Conservation (phyloP, 2,329 filamentous ascomycete species). For the Xylaria sp. region DNA sequence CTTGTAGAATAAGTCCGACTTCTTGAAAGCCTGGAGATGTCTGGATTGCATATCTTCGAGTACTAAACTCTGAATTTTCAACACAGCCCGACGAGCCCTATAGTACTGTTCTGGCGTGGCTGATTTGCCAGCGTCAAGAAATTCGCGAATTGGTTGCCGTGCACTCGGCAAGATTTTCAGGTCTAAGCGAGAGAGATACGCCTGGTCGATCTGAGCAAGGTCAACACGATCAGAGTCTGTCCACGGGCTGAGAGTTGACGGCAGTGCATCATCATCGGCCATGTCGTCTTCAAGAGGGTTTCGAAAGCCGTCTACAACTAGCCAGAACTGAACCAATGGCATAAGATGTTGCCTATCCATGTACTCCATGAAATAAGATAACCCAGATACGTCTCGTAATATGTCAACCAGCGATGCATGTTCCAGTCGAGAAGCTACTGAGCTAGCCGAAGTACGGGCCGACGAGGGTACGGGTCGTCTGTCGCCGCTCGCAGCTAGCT, state of each 20-base stretch:
- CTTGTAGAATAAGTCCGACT: conserved; percentile 95
- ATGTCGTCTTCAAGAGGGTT: conserved; percentile 89
- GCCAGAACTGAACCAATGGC: conserved; percentile 95
- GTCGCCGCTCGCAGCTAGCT: conserved; percentile 76
- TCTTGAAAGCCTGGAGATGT: conserved; percentile 87
- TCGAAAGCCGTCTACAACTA: conserved; percentile 95
- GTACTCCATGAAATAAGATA: conserved; percentile 99
- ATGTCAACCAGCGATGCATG: conserved; percentile 84
- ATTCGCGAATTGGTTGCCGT: conserved; percentile 76
- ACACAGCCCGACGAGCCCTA: conserved; percentile 80
- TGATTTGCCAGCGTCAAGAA: conserved; percentile 79
- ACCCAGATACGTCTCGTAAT: conserved; percentile 86
- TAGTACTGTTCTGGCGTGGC: conserved; percentile 86
- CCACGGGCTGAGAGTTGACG: conserved; percentile 75
- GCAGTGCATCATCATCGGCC: conserved; percentile 73
- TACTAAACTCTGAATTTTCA: conserved; percentile 83
- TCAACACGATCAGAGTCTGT: conserved; percentile 86
- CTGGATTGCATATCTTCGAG: conserved; percentile 85
- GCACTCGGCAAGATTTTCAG: conserved; percentile 79
- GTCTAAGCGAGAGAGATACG: conserved; percentile 85
- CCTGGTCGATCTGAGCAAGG: conserved; percentile 89
- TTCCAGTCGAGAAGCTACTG: conserved; percentile 72
- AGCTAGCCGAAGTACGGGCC: conserved; percentile 47
- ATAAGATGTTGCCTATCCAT: conserved; percentile 94
- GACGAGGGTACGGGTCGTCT: conserved; percentile 51